phyloP scores from a whole-genome alignment of 129 eudicot species.

The Arctium lappa region DNA sequence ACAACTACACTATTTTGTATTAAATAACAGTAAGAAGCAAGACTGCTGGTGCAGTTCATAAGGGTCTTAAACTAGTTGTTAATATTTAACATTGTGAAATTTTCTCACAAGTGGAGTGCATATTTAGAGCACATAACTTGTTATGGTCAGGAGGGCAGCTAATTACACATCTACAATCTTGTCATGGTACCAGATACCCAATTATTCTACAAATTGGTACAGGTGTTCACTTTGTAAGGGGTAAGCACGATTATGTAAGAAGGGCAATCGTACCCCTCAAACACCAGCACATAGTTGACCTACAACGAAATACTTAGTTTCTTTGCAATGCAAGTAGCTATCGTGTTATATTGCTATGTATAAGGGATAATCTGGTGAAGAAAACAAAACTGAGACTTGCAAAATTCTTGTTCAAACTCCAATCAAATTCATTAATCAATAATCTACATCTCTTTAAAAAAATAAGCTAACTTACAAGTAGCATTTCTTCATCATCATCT shows the following conservation, averaged over 20 bases:
- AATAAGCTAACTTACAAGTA: conserved; percentile 50
- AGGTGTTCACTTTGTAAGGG: too few relatives aligned
- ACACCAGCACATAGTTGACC: not conserved
- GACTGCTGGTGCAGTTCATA: not conserved
- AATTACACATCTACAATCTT: not conserved
- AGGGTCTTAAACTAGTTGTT: not conserved
- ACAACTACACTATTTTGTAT: not conserved
- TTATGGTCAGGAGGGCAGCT: not conserved
- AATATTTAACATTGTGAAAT: not conserved
- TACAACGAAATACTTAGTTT: not conserved
- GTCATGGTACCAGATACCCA: not conserved
- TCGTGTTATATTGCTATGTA: not conserved
- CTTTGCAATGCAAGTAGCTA: not conserved
- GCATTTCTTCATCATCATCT: conserved; percentile 67
- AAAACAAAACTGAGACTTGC: not conserved
- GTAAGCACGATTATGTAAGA: not conserved
- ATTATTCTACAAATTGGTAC: not conserved
- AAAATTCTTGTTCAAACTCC: not conserved
- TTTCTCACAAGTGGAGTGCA: not conserved
- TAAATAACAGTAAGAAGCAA: not conserved
- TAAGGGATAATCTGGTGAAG: not conserved
- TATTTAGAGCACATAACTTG: not conserved
- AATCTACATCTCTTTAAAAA: not conserved
- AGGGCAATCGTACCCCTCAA: not conserved
- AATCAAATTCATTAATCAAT: not conserved